These are phyloP conservation scores for Trichoderma cornu-damae DNA, from an alignment of 2,329 filamentous ascomycete species.

Conservation along the genomic window DNA sequence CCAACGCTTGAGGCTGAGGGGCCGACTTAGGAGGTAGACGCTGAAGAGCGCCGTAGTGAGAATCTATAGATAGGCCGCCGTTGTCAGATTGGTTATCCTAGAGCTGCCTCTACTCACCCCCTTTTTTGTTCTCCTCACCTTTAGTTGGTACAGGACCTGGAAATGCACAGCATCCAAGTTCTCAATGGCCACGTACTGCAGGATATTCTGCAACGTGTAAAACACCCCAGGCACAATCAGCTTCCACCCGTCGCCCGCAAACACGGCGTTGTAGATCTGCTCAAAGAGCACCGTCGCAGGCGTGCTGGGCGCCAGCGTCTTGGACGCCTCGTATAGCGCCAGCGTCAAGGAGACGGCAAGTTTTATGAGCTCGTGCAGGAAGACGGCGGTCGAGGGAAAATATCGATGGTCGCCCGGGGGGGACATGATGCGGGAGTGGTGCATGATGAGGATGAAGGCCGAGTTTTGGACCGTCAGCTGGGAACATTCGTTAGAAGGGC, in stretches of 20 bases:
- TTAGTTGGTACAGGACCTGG: conserved; percentile 88
- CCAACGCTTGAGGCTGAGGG: conserved; percentile 71
- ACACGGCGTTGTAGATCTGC: conserved; percentile 74
- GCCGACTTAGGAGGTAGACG: conserved; percentile 67
- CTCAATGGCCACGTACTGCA: conserved; percentile 87
- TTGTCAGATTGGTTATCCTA: neutral
- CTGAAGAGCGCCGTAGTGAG: conserved; percentile 85
- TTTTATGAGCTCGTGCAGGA: conserved; percentile 90
- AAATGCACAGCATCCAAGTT: conserved; percentile 92
- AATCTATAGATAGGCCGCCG: conserved; percentile 49
- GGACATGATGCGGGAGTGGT: conserved; percentile 95
- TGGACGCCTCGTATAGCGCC: conserved; percentile 80
- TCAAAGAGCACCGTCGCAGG: conserved; percentile 75
- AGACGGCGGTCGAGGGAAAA: conserved; percentile 87
- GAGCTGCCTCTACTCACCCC: conserved; percentile 6
- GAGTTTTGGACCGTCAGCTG: conserved; percentile 74
- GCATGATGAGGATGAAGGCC: conserved; percentile 75
- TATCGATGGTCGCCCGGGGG: conserved; percentile 76
- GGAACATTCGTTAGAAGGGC: neutral
- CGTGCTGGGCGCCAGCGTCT: conserved; percentile 69
- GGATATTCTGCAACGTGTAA: conserved; percentile 87
- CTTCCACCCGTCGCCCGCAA: conserved; percentile 91
- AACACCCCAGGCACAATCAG: conserved; percentile 80
- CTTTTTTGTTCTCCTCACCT: conserved; percentile 53
- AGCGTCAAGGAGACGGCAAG: conserved; percentile 80